phyloP scores from a whole-genome alignment of 2,329 filamentous ascomycete species.

The Aspergillus floridensis region DNA sequence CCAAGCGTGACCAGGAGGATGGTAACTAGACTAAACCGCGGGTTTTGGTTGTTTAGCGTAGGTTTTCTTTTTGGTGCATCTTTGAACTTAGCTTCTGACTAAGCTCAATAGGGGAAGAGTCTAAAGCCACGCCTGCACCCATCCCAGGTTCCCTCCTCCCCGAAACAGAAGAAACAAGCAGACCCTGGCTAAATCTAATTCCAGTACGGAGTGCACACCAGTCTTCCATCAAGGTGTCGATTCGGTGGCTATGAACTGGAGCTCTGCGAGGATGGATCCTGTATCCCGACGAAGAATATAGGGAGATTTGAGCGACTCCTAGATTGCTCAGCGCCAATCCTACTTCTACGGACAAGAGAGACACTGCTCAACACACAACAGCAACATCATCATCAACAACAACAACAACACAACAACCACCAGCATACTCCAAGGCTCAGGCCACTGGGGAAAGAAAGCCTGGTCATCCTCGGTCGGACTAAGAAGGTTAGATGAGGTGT shows the following conservation, averaged over 20 bases:
- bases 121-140: background rate
- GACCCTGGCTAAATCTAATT: background rate
- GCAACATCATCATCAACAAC: background rate
- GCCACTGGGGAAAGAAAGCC: background rate
- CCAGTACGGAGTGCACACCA: background rate
- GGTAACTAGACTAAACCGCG: background rate
- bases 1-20: background rate
- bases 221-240: background rate
- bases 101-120: background rate
- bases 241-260: background rate
- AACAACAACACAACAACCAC: background rate
- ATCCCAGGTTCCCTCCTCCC: no score
- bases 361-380: background rate
- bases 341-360: background rate
- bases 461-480: background rate
- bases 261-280: background rate
- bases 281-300: background rate
- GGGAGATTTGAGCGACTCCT: background rate
- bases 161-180: background rate
- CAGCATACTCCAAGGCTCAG: constrained; percentile 1
- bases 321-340: background rate
- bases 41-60: background rate
- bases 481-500: constrained; percentile 9
- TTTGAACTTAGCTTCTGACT: background rate
- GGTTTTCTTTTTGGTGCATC: background rate